Conservation (phyloP, 2,329 filamentous ascomycete genomes). For the Diaporthe humulicola region DNA sequence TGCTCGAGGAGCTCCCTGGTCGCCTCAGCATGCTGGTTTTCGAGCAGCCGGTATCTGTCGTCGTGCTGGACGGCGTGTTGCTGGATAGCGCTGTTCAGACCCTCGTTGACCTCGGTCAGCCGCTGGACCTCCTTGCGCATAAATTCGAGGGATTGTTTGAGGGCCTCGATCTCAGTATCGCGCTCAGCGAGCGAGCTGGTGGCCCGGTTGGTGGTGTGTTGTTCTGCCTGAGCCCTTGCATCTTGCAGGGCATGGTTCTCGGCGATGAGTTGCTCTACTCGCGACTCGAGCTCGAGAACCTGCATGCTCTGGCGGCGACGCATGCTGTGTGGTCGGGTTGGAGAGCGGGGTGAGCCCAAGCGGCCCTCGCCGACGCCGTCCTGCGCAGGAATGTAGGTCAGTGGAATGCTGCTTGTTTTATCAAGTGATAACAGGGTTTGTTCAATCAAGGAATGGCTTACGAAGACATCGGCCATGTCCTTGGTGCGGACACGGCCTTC, state of each 20-base stretch:
- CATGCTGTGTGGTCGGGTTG: constrained; percentile 94
- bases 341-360: constrained; percentile 88
- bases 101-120: constrained; percentile 85
- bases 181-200: constrained; percentile 82
- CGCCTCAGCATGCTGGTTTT: constrained; percentile 75
- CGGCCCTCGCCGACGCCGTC: constrained; percentile 94
- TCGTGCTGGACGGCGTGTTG: constrained; percentile 82
- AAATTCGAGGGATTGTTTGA: constrained; percentile 83
- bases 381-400: constrained; percentile 60
- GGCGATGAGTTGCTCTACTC: constrained; percentile 84
- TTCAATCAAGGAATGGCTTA: constrained; percentile 67
- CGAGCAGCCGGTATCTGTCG: constrained; percentile 76
- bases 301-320: constrained; percentile 98
- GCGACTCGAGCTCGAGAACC: constrained; percentile 89
- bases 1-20: constrained; percentile 78
- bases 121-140: constrained; percentile 86
- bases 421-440: constrained; percentile 35
- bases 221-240: constrained; percentile 78
- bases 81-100: constrained; percentile 81
- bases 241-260: constrained; percentile 87
- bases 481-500: constrained; percentile 87
- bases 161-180: constrained; percentile 86
- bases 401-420: constrained; percentile 22
- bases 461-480: constrained; percentile 94
- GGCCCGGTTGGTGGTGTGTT: constrained; percentile 73